Base-by-base conservation (phyloP, 2,329 filamentous ascomycete genomes). In the Paecilomyces variotii region DNA sequence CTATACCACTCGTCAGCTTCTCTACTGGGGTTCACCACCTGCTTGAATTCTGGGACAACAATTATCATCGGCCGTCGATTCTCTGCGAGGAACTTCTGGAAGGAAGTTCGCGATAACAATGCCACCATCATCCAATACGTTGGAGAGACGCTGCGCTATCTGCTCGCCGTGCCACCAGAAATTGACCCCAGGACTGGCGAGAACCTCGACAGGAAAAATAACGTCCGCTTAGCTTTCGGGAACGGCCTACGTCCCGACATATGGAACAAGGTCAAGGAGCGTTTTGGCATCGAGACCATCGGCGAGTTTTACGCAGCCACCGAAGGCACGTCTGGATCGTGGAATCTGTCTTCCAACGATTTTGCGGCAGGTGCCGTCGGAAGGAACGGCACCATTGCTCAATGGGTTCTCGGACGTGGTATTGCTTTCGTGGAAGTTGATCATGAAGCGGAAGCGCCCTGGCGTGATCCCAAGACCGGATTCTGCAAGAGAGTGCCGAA, bases 191-290 rank as follows among this genome's bases (percentile, higher is more conserved):
- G 70, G 5, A 90, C 86, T 0, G 86, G 87, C 24, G 83, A 87
- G 67, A 80, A 83, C 61, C 78, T 91, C 35, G 91, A 96, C 72
- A 83, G 81, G 65, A 82, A 86, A 62, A 88, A 96, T 76, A 81
- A 78, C 0, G 83, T 96, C n/a, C 84, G 85, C 4, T 66, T 87
- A 2, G 90, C 90, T 0, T 89, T 93, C 63, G 91, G 91, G 24
- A 96, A 96, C 68, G 91, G 91, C 1, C 78, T 96, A 24, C 83
- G 91, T 0, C 90, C 91, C 0, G 91, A 96, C 67, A 84, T 95
- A 34, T 96, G 91, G 91, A 85, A 89, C 61, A 79, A 77, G 6
- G 94, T 96, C 79, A 91, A 91, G 71, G 82, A 88, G 27, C 87
- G 91, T 19, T 96, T 94, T 67, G 86, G 84, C 25, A 83, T 96